phyloP scores from a whole-genome alignment of 2,329 filamentous ascomycete species.

The Beauveria sp. region DNA sequence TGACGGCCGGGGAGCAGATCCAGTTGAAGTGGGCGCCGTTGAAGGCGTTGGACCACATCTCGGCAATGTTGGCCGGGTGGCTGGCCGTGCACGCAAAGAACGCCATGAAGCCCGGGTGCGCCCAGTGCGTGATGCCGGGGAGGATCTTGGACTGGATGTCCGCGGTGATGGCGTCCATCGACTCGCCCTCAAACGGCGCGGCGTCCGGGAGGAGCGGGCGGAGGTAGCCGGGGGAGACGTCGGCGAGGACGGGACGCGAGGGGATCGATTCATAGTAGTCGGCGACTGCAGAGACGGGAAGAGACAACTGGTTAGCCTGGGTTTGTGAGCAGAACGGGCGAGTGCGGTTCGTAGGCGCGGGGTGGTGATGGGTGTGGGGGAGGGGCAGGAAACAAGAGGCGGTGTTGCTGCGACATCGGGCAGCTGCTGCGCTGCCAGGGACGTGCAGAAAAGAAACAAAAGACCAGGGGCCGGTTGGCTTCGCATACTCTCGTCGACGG shows the following conservation, averaged over 20 bases:
- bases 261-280: constrained; percentile 74
- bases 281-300: constrained; percentile 49
- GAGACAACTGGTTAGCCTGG: no score
- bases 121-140: constrained; percentile 91
- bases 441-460: constrained; percentile 3
- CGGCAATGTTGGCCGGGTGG: constrained; percentile 80
- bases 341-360: background rate
- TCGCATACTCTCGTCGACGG: constrained; percentile 72
- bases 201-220: constrained; percentile 64
- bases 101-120: constrained; percentile 90
- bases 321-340: background rate
- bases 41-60: constrained; percentile 86
- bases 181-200: constrained; percentile 59
- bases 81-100: constrained; percentile 82
- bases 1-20: constrained; percentile 88
- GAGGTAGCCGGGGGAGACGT: constrained; percentile 79
- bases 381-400: background rate
- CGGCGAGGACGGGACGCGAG: constrained; percentile 64
- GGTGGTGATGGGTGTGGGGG: constrained; percentile 5
- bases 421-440: no score
- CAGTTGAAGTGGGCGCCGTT: constrained; percentile 93
- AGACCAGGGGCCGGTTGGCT: background rate
- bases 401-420: background rate
- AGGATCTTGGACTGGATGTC: constrained; percentile 84
- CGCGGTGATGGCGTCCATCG: constrained; percentile 70